phyloP scores from a whole-genome alignment of 305 asterid genomes.

The Solanum aculeatissimum region DNA sequence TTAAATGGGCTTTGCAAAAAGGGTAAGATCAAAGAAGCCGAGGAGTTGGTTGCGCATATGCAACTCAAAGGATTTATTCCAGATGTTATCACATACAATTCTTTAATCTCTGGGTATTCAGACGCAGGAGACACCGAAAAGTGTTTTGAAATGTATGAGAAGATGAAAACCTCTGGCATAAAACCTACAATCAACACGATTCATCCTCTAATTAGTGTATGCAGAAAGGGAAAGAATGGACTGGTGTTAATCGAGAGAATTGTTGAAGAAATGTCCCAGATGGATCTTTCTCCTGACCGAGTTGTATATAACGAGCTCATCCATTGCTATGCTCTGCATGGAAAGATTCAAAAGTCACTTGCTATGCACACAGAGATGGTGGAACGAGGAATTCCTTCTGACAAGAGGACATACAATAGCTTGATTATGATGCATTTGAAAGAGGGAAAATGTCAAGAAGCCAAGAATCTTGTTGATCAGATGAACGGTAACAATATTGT shows the following conservation, averaged over 20 bases:
- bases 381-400: constrained; percentile 31
- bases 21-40: constrained; percentile 51
- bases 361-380: constrained; percentile 38
- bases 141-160: constrained; percentile 47
- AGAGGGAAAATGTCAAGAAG: constrained; percentile 32
- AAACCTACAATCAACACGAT: constrained; percentile 52
- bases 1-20: constrained; percentile 51
- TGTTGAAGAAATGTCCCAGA: constrained; percentile 37
- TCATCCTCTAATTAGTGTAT: constrained; percentile 44
- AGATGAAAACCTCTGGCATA: constrained; percentile 48
- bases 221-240: constrained; percentile 20
- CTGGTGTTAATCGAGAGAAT: constrained; percentile 36
- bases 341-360: constrained; percentile 32
- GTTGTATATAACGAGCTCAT: constrained; percentile 52
- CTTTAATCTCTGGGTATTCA: constrained; percentile 52
- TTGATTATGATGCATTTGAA: constrained; percentile 44
- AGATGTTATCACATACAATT: constrained; percentile 60
- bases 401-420: constrained; percentile 56
- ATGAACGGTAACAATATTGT: constrained; percentile 39
- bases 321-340: constrained; percentile 34
- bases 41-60: constrained; percentile 36
- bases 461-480: constrained; percentile 32
- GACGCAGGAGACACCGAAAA: constrained; percentile 28
- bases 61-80: constrained; percentile 39
- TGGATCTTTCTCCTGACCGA: constrained; percentile 42